phyloP scores from a whole-genome alignment of 2,329 filamentous ascomycete genomes.

The Periconia sp. region DNA sequence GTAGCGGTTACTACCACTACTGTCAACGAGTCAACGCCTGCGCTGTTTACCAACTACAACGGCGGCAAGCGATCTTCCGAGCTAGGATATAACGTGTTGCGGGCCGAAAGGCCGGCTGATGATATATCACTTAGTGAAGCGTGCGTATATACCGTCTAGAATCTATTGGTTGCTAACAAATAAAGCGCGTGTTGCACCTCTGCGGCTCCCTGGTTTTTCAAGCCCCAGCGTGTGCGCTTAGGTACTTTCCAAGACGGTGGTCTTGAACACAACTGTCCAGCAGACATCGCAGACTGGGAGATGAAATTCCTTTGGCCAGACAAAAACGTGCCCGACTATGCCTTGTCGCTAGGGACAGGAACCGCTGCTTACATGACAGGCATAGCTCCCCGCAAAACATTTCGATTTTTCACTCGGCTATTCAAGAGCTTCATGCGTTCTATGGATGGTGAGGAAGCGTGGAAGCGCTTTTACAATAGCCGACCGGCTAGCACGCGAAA shows the following conservation, averaged over 20 bases:
- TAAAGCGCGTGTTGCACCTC: slow-evolving; percentile 27
- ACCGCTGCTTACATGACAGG: slow-evolving; percentile 1
- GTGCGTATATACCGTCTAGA: slow-evolving; percentile 12
- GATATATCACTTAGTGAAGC: slow-evolving; percentile 24
- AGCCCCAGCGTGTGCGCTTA: slow-evolving; percentile 16
- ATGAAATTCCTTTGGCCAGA: slow-evolving; percentile 20
- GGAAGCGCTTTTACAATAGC: slow-evolving; percentile 14
- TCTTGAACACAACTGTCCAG: slow-evolving; percentile 26
- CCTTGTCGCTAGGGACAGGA: slow-evolving; percentile 24
- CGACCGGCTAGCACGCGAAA: slow-evolving; percentile 5
- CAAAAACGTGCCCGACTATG: slow-evolving; percentile 16
- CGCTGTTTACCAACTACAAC: slow-evolving; percentile 36
- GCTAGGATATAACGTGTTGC: slow-evolving; percentile 18
- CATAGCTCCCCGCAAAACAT: slow-evolving; percentile 13
- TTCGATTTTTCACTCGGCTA: slow-evolving; percentile 18
- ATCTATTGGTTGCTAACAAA: slow-evolving; percentile 1
- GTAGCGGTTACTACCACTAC: slow-evolving; percentile 32
- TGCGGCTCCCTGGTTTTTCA: slow-evolving; percentile 27
- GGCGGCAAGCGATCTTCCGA: slow-evolving; percentile 9
- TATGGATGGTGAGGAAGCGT: slow-evolving; percentile 21
- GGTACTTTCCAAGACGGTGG: slow-evolving; percentile 28
- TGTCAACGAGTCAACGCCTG: slow-evolving; percentile 15
- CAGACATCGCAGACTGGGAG: slow-evolving; percentile 23
- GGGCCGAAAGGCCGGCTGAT: slow-evolving; percentile 16
- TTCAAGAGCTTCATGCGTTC: slow-evolving; percentile 17